A percentile compares a stretch with the other conserved stretches of the same genome.
Evolutionary conservation across 1,284 basidiomycete genomes (phyloP).

Genomic region (Cutaneotrichosporon mucoides): DNA sequence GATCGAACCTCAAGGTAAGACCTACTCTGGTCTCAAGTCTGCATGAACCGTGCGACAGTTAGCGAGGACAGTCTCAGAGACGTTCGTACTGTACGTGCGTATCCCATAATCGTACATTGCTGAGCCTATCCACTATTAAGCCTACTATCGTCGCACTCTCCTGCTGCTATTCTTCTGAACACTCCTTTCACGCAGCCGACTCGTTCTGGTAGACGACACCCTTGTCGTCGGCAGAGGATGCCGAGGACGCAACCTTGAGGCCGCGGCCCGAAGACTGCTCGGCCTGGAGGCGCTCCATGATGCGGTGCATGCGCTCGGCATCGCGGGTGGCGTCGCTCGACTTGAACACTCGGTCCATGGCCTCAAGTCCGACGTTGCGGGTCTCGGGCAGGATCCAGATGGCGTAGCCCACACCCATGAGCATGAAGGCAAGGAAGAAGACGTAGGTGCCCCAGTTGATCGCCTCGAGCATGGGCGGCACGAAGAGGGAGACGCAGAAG

Average conservation of each 20-base stretch:
- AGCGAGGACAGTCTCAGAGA: no score
- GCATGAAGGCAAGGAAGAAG: conserved; percentile 24
- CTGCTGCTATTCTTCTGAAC: no score
- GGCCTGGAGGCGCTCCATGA: conserved; percentile 11
- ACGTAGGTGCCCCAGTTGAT: conserved; percentile 24
- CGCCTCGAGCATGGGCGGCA: conserved; percentile 19
- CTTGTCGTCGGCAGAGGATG: background rate
- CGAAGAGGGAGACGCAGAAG: conserved; percentile 21
- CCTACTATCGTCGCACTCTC: no score
- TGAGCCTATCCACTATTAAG: no score
- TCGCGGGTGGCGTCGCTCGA: conserved; percentile 20
- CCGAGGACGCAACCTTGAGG: background rate
- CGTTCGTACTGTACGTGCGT: no score
- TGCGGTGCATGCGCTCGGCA: conserved; percentile 14
- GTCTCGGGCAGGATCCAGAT: conserved; percentile 25
- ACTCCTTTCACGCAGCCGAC: no score
- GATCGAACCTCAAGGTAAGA: no score
- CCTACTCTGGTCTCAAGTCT: no score
- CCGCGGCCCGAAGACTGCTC: background rate
- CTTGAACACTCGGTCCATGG: conserved; percentile 23
- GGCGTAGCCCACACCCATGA: conserved; percentile 23
- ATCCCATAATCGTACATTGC: no score
- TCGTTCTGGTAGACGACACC: no score
- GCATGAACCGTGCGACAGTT: no score
- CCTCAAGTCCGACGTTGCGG: conserved; percentile 21